Base-by-base conservation (phyloP, 495 filamentous ascomycete species). In the Penicillium canescens region DNA sequence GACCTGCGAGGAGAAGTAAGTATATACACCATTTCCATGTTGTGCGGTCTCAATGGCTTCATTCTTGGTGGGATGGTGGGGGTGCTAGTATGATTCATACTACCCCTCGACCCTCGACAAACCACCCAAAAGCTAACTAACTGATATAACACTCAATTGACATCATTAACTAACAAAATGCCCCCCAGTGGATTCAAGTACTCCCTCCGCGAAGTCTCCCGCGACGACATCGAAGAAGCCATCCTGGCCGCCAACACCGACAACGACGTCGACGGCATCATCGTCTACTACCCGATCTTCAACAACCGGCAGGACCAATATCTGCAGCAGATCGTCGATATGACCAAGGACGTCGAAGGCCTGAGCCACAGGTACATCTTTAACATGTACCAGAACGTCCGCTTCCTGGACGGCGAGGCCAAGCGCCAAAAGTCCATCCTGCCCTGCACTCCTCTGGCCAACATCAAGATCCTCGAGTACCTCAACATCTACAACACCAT, bases 311-410 rank as follows among this genome's bases (percentile, higher is more conserved):
- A 96, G 62, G 94, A 98, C 69, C 85, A 86, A 61, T 96, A 97
- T 71, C 83, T 98, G 53, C 94, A 98, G 74, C 91, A 97, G 73
- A 87, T 95, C n/a, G 90, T 96, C 20, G 81, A 89, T 49, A 81
- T 95, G 42, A 69, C 77, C 67, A 98, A 98, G 73, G 94, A 98
- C 59, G 94, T 98, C 51, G 94, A 98, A 63, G 94, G 94, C 20
- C 86, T 98, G 47, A 92, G 86, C 60, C 93, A 97, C 68, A 86
- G 82, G 52, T 94, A 97, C 74, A 86, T 97, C 63, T 94, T 92
- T 82, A 98, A 98, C 80, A 96, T 98, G 91, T 98, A 97, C 78
- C 88, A 97, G 78, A 98, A 98, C 74, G 83, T 94, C 62, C 90
- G 94, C 44, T 97, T 91, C 76, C 79, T 98, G 33, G 94, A 98